A percentile compares a stretch with the other conserved stretches of the same genome.
Conservation (phyloP, 1,284 basidiomycete species). For the Fomes fomentarius region DNA sequence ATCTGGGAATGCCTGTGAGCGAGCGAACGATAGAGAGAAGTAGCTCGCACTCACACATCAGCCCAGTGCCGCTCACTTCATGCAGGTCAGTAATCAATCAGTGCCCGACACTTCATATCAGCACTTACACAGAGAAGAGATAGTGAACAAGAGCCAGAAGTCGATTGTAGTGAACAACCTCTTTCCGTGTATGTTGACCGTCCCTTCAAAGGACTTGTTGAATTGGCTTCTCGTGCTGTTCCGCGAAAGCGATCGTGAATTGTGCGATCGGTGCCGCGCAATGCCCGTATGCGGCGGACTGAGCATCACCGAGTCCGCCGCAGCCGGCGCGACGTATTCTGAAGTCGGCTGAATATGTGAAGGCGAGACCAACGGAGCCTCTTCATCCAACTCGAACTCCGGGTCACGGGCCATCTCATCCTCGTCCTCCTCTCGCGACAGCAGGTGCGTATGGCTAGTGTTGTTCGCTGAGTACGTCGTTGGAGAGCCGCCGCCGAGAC, state of each 20-base stretch:
- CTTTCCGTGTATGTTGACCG: slow-evolving; percentile 51
- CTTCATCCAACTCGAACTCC: slow-evolving; percentile 15
- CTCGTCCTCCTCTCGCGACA: slow-evolving; percentile 27
- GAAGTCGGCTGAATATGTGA: slow-evolving; percentile 20
- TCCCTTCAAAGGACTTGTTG: slow-evolving; percentile 20
- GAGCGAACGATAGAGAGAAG: neutral
- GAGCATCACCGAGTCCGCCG: slow-evolving; percentile 29
- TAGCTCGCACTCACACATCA: slow-evolving; percentile 68
- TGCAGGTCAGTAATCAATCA: too few species aligned
- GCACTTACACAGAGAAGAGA: slow-evolving; percentile 70
- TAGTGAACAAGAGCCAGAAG: slow-evolving; percentile 76
- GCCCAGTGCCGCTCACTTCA: slow-evolving; percentile 88
- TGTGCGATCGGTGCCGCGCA: slow-evolving; percentile 27
- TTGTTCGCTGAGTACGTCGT: slow-evolving; percentile 32
- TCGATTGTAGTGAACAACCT: slow-evolving; percentile 53
- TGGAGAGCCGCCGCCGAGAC: slow-evolving; percentile 19
- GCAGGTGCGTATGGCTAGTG: slow-evolving; percentile 33
- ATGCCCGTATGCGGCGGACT: slow-evolving; percentile 27
- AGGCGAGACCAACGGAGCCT: slow-evolving; percentile 11
- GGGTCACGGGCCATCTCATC: slow-evolving; percentile 12
- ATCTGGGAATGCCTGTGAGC: slow-evolving; percentile 47
- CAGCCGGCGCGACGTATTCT: slow-evolving; percentile 29
- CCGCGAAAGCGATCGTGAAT: slow-evolving; percentile 24
- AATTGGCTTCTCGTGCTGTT: slow-evolving; percentile 5
- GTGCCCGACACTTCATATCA: too few species aligned